A percentile compares a stretch with the other conserved stretches of the same genome.
phyloP scores from a whole-genome alignment of 768 basidiomycete species.

The Tylopilus sp. region DNA sequence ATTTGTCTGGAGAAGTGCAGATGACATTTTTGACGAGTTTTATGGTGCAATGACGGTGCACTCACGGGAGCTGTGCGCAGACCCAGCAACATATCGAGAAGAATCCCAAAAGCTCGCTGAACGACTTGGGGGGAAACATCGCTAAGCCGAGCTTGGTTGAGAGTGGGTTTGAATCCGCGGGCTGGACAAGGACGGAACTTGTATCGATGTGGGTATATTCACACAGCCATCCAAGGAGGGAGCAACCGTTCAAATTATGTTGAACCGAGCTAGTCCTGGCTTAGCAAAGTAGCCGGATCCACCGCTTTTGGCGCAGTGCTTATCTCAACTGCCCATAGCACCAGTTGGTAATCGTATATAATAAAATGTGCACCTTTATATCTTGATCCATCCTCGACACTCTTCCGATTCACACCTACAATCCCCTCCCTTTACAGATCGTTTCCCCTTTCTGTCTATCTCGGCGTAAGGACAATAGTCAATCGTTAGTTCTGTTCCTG shows the following conservation, averaged over 20 bases:
- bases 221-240: slow-evolving; percentile 8
- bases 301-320: not conserved
- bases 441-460: slow-evolving; percentile 24
- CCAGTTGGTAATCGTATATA: not conserved
- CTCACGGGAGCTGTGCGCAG: slow-evolving; percentile 86
- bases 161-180: not conserved
- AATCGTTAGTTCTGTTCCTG: slow-evolving; percentile 55
- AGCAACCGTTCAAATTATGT: not conserved
- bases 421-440: slow-evolving; percentile 24
- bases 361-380: not conserved
- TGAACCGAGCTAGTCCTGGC: not conserved
- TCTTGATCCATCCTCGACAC: slow-evolving; percentile 39
- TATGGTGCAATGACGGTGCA: slow-evolving; percentile 19
- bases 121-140: slow-evolving; percentile 20
- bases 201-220: slow-evolving; percentile 13
- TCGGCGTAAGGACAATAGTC: slow-evolving; percentile 55
- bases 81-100: slow-evolving; percentile 77
- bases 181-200: slow-evolving; percentile 2
- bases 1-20: slow-evolving; percentile 58
- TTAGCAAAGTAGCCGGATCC: not conserved
- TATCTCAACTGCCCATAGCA: not conserved
- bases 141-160: not conserved
- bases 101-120: slow-evolving; percentile 69
- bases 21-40: slow-evolving; percentile 2
- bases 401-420: slow-evolving; percentile 37